phyloP scores from a whole-genome alignment of 139 green algal genomes.

The Edaphochlamys debaryana region DNA sequence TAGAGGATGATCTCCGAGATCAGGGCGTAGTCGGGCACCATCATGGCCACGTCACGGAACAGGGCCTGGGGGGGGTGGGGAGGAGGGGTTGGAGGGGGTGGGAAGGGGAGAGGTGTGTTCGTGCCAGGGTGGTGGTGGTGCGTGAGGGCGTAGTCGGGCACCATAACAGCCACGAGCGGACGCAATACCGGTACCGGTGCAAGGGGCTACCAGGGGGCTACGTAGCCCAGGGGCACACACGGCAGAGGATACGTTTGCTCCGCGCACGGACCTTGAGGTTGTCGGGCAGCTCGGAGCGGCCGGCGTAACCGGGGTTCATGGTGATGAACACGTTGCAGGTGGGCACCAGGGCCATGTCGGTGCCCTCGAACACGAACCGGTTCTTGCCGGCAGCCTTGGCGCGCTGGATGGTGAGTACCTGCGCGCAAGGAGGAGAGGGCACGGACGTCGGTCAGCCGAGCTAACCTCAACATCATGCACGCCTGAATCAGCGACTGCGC shows the following conservation, averaged over 20 bases:
- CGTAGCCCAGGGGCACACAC: no score
- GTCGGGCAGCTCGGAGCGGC: conserved; percentile 85
- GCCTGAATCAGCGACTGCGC: no score
- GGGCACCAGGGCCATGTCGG: conserved; percentile 69
- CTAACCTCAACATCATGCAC: no score
- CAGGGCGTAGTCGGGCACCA: conserved; percentile 84
- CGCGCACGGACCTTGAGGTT: conserved; percentile 73
- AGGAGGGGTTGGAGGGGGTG: neutral
- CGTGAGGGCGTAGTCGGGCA: no score
- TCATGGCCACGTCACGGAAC: conserved; percentile 80
- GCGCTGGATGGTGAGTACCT: conserved; percentile 83
- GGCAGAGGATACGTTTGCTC: no score
- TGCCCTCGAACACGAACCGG: conserved; percentile 81
- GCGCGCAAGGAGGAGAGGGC: conserved; percentile 8
- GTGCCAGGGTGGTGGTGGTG: neutral
- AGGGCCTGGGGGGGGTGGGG: conserved; percentile 56
- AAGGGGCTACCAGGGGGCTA: no score
- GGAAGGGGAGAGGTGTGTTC: neutral
- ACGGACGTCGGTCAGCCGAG: no score
- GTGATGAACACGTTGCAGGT: conserved; percentile 88
- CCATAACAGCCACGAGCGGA: no score
- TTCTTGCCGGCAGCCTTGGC: conserved; percentile 75
- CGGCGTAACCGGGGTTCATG: conserved; percentile 85
- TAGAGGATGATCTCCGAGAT: conserved; percentile 87
- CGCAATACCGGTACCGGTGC: no score